These are phyloP conservation scores for Colletotrichum viniferum DNA, from an alignment of 2,329 filamentous ascomycete genomes.

Conservation along the genomic window DNA sequence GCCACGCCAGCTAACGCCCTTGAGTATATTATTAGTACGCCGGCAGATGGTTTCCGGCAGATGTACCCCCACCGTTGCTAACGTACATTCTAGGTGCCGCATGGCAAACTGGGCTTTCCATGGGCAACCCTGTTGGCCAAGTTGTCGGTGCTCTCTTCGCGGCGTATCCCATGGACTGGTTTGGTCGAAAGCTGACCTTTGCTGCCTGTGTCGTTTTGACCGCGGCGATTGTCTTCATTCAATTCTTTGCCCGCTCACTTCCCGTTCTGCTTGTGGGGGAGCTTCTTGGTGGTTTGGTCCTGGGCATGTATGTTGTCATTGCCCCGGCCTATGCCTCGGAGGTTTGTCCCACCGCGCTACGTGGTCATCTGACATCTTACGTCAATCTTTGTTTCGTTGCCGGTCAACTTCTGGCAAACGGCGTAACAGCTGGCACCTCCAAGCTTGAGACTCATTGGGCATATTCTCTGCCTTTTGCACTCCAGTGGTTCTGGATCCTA, in stretches of 20 bases:
- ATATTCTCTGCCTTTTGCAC: conserved; percentile 51
- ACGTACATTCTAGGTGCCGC: conserved; percentile 33
- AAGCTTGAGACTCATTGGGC: conserved; percentile 49
- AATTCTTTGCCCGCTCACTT: conserved; percentile 65
- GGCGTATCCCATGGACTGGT: conserved; percentile 50
- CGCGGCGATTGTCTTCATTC: conserved; percentile 61
- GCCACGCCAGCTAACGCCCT: neutral
- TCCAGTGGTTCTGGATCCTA: conserved; percentile 56
- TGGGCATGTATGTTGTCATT: conserved; percentile 65
- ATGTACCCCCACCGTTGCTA: neutral
- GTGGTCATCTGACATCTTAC: conserved; percentile 62
- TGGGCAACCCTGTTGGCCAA: conserved; percentile 62
- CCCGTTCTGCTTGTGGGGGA: conserved; percentile 63
- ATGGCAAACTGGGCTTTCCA: conserved; percentile 52
- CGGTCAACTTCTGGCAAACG: conserved; percentile 61
- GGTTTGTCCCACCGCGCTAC: conserved; percentile 62
- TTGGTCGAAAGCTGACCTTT: conserved; percentile 50
- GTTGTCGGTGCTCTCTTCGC: conserved; percentile 58
- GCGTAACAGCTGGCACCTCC: conserved; percentile 47
- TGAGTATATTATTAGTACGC: conserved; percentile 37
- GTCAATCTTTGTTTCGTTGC: conserved; percentile 68
- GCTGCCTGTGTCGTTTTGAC: conserved; percentile 49
- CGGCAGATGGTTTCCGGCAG: neutral
- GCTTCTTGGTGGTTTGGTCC: conserved; percentile 63
- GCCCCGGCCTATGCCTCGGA: conserved; percentile 65